Percentiles rank a stretch among this genome's conserved stretches.
Evolutionary conservation across 108 stramenopile genomes (phyloP).

Genomic region (Aurantiochytrium sp.): DNA sequence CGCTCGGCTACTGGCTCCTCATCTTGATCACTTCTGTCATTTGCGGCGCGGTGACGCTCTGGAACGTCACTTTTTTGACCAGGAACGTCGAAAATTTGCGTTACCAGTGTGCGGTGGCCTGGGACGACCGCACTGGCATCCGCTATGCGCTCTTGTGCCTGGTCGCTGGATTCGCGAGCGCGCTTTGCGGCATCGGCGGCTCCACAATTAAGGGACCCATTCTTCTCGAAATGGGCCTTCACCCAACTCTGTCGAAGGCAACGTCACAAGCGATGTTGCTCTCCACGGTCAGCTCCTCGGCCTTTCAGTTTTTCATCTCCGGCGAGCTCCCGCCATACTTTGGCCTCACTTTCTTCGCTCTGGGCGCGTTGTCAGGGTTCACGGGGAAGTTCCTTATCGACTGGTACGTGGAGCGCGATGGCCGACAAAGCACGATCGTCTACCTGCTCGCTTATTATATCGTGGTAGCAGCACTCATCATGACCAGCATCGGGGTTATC

Average conservation of each 20-base stretch:
- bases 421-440: slow-evolving; percentile 4
- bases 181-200: slow-evolving; percentile 4
- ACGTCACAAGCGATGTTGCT: slow-evolving; percentile 15
- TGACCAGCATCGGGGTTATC: slow-evolving; percentile 4
- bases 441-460: slow-evolving; percentile 20
- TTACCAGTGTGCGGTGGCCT: background rate
- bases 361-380: background rate
- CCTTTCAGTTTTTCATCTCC: slow-evolving; percentile 19
- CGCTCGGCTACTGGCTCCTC: slow-evolving; percentile 12
- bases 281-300: background rate
- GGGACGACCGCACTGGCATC: background rate
- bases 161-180: background rate
- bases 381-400: background rate
- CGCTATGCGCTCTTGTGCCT: background rate
- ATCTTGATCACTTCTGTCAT: background rate
- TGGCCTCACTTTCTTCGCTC: background rate
- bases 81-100: background rate
- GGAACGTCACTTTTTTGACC: background rate
- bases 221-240: background rate
- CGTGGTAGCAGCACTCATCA: background rate
- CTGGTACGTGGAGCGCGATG: slow-evolving; percentile 14
- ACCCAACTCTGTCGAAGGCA: slow-evolving; percentile 1
- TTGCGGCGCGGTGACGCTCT: background rate
- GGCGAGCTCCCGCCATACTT: background rate
- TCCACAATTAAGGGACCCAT: slow-evolving; percentile 15